A percentile compares a stretch with the other conserved stretches of the same genome.
Conservation (phyloP, 2,329 filamentous ascomycete species). For the Sarocladium brachiariae region DNA sequence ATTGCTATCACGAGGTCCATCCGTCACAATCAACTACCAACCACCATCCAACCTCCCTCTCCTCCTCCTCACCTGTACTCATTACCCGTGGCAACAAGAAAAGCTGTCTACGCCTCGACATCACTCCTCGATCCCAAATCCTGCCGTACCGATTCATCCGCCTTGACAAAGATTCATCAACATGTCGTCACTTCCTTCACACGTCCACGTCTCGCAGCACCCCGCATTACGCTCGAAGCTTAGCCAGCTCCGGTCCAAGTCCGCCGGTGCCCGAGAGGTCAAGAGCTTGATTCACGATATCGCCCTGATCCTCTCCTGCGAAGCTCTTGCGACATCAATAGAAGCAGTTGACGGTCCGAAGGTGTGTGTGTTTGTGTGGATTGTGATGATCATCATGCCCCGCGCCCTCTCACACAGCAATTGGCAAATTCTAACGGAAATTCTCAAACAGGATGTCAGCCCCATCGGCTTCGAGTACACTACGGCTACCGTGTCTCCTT, state of each 20-base stretch:
- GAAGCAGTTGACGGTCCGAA: constrained; percentile 51
- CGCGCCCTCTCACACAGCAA: too few relatives aligned
- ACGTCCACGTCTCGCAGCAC: constrained; percentile 74
- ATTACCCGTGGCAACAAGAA: neutral
- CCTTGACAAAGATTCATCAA: constrained; percentile 5
- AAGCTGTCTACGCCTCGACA: neutral
- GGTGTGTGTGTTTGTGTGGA: constrained; percentile 43
- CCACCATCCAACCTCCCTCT: neutral
- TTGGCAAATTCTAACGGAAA: too few relatives aligned
- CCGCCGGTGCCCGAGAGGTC: constrained; percentile 65
- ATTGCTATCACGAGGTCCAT: neutral
- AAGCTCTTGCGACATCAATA: constrained; percentile 65
- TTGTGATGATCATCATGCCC: too few relatives aligned
- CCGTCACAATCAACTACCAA: too few relatives aligned
- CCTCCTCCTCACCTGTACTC: neutral
- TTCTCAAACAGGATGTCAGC: constrained; percentile 56
- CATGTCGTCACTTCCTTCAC: constrained; percentile 42
- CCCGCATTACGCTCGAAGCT: constrained; percentile 85
- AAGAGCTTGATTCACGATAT: constrained; percentile 83
- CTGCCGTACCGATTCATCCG: too few relatives aligned
- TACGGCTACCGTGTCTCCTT: constrained; percentile 55
- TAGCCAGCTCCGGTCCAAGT: constrained; percentile 74
- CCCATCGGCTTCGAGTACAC: constrained; percentile 73
- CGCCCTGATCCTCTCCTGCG: constrained; percentile 70
- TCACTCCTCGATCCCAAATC: neutral